Percentiles rank a stretch among this genome's conserved stretches.
Conservation (phyloP, 495 filamentous ascomycete genomes). For the Emericellopsis terricola region DNA sequence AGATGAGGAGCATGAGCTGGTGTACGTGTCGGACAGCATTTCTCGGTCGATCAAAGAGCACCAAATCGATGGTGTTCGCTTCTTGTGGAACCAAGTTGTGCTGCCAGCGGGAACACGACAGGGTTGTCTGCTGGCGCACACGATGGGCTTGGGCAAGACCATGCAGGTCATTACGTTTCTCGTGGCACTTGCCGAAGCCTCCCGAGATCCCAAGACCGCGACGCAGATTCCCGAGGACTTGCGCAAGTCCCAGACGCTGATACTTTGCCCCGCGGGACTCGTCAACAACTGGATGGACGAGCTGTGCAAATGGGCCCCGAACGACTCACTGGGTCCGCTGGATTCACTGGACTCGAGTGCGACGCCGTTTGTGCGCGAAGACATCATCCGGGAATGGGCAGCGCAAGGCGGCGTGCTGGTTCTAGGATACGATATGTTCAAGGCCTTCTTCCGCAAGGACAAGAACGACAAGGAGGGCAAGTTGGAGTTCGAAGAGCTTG, state of each 20-base stretch:
- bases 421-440: constrained; percentile 54
- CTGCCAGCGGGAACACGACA: constrained; percentile 28
- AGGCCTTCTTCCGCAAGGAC: constrained; percentile 12
- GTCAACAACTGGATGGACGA: constrained; percentile 77
- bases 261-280: constrained; percentile 60
- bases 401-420: constrained; percentile 52
- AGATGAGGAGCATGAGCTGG: constrained; percentile 30
- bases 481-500: constrained; percentile 7
- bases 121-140: constrained; percentile 77
- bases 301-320: constrained; percentile 47
- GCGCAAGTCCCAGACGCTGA: constrained; percentile 41
- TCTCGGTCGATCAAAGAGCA: constrained; percentile 33
- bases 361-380: constrained; percentile 14
- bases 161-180: constrained; percentile 78
- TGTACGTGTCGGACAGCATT: constrained; percentile 31
- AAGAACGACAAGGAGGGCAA: no score
- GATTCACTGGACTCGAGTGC: constrained; percentile 19
- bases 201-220: constrained; percentile 32
- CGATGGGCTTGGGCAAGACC: constrained; percentile 89
- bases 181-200: constrained; percentile 46
- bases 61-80: constrained; percentile 54
- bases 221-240: constrained; percentile 50
- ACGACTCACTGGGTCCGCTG: constrained; percentile 29
- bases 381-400: constrained; percentile 38
- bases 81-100: constrained; percentile 78